Conservation (phyloP, 331 rosid species). For the Pyrus hybrid region DNA sequence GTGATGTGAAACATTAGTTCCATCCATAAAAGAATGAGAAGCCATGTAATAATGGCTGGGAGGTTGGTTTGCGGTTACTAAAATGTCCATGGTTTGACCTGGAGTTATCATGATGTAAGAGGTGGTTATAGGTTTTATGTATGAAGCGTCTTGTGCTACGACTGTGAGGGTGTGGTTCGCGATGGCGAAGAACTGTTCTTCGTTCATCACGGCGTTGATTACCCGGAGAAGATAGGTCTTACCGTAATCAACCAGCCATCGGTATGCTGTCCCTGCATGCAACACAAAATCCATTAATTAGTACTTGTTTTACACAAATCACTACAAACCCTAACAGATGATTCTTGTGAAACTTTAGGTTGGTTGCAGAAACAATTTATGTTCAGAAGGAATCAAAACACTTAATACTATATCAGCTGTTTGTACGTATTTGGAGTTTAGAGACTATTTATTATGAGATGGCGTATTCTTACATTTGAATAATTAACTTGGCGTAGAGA, state of each 20-base stretch:
- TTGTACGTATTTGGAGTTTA: background rate
- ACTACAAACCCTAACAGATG: background rate
- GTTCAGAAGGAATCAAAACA: background rate
- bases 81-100: constrained; percentile 20
- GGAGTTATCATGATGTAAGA: constrained; percentile 8
- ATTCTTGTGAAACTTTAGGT: background rate
- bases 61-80: constrained; percentile 9
- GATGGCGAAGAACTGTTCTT: constrained; percentile 12
- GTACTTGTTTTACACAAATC: background rate
- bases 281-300: background rate
- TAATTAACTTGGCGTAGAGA: background rate
- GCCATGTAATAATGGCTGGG: constrained; percentile 15
- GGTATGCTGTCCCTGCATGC: background rate
- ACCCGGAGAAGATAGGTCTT: constrained; percentile 17
- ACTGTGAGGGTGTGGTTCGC: constrained; percentile 14
- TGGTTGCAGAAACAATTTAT: background rate
- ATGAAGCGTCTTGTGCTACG: constrained; percentile 7
- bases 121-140: constrained; percentile 16
- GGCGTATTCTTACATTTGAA: background rate
- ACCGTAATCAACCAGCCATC: background rate
- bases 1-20: background rate
- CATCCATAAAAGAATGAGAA: constrained; percentile 14
- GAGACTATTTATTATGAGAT: background rate
- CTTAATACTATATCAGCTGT: background rate
- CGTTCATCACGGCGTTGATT: background rate